Base-by-base conservation (phyloP, 257 asterid genomes). In the Dorcoceras hygrometricum region DNA sequence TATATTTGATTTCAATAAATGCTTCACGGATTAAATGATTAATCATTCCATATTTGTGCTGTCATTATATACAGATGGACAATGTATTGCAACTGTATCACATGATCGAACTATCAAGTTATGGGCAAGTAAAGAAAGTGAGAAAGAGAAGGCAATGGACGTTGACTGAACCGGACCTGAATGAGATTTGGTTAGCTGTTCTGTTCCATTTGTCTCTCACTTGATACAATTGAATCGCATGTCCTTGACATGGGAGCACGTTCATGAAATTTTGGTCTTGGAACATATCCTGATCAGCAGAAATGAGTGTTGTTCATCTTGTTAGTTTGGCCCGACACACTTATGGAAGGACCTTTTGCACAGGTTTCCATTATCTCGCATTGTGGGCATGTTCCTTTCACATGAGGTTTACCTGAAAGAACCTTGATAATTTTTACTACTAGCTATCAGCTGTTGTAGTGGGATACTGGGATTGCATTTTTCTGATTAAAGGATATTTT, bases 41-140 rank as follows among this genome's bases (percentile, higher is more conserved):
- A 14, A 43, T 43, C 53, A 43, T 14, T n/a, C 53, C 6, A 4
- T 4, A 16, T 16, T 16, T 16, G 20, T 43, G 14, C 7, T 43
- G n/a, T 43, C 20, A 43, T 43, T 4, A 14, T 50, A 29, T 23
- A 68, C 81, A 93, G 99, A 90, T 83, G 97, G 99, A 27, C 97
- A 84, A 56, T 68, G 54, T 72, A 66, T 93, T 60, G 86, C 81
- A 16, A 87, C 99, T 3, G 97, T 93, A 65, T 93, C 97, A 36
- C 94, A 93, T 46, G 99, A 93, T 77, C 92, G 97, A 11, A 83
- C 97, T 11, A 93, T 93, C 76, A 93, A 93, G 80, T 75, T 85
- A 20, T 93, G 97, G 97, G 77, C 97, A 16, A 79, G 74, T 74
- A 86, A 83, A 66, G 84, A 79, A 62, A 66, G 72, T 4, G 95